These are phyloP conservation scores for Marchantia paleacea DNA, from an alignment of 225 moss, liverwort and hornwort genomes.

Conservation along the genomic window DNA sequence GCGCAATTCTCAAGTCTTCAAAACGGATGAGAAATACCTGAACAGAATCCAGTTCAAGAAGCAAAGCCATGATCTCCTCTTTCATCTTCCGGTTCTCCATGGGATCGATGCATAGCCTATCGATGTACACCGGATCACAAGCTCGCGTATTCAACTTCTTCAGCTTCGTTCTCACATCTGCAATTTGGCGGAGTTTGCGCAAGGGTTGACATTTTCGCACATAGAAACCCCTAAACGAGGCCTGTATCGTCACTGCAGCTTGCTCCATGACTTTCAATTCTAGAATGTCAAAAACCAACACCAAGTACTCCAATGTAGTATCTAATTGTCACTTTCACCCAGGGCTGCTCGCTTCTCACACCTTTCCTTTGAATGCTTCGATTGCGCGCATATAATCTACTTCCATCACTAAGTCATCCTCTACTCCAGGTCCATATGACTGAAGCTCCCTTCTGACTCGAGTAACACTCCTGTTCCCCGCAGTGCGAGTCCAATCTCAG, in stretches of 20 bases:
- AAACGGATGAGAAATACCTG: slow-evolving; percentile 25
- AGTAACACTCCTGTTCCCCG: neutral
- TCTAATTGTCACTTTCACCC: neutral
- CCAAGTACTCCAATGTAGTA: neutral
- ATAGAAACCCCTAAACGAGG: slow-evolving; percentile 25
- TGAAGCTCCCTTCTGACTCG: neutral
- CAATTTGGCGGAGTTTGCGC: slow-evolving; percentile 27
- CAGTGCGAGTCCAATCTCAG: neutral
- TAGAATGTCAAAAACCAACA: too few species aligned
- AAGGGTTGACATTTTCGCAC: slow-evolving; percentile 36
- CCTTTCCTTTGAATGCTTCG: neutral
- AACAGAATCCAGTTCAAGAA: slow-evolving; percentile 35
- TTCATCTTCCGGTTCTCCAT: slow-evolving; percentile 37
- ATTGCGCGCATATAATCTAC: neutral
- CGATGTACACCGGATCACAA: slow-evolving; percentile 29
- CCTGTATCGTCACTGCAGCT: slow-evolving; percentile 32
- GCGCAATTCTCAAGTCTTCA: neutral
- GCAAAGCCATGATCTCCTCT: slow-evolving; percentile 40
- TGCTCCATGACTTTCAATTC: neutral
- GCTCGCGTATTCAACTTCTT: slow-evolving; percentile 22
- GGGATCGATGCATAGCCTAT: slow-evolving; percentile 27
- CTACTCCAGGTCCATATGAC: neutral
- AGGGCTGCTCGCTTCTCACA: neutral
- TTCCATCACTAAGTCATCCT: slow-evolving; percentile 10
- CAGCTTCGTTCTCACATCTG: slow-evolving; percentile 20